Percentiles rank a stretch among this genome's conserved stretches.
Conservation (phyloP, 1,284 basidiomycete species). For the Ceratobasidium sp. region DNA sequence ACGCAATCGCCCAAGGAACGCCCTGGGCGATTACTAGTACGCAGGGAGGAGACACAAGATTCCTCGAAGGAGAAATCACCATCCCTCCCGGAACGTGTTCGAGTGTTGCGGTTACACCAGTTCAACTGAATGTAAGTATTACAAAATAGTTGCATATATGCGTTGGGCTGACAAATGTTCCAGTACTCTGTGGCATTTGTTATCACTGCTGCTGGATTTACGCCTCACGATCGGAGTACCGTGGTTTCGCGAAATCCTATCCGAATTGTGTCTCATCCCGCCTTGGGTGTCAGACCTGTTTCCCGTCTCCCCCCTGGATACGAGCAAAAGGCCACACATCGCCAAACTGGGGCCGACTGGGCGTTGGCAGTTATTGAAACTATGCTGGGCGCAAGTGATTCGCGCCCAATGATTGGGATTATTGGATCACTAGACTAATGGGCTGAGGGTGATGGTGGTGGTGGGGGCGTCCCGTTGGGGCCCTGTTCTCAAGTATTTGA, state of each 20-base stretch:
- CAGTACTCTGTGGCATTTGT: constrained; percentile 29
- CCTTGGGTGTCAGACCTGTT: neutral
- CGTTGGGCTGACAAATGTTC: no score
- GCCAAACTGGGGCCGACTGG: neutral
- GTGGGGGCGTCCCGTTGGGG: no score
- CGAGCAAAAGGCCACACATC: neutral
- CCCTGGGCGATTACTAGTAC: neutral
- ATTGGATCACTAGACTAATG: no score
- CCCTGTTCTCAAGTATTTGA: no score
- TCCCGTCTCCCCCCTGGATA: constrained; percentile 29
- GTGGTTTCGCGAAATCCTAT: constrained; percentile 1
- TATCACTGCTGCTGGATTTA: constrained; percentile 22
- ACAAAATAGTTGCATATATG: neutral
- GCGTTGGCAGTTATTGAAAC: neutral
- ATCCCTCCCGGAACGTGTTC: constrained; percentile 1
- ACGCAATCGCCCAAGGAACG: constrained; percentile 5
- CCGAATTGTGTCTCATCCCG: constrained; percentile 25
- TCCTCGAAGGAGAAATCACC: constrained; percentile 23
- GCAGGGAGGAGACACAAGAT: neutral
- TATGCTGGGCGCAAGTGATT: no score
- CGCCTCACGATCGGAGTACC: constrained; percentile 8
- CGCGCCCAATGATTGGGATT: no score
- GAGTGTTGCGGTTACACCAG: neutral
- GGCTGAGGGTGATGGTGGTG: no score
- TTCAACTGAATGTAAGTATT: constrained; percentile 3